phyloP scores from a whole-genome alignment of 83 land plant species.

The Picea abies region DNA sequence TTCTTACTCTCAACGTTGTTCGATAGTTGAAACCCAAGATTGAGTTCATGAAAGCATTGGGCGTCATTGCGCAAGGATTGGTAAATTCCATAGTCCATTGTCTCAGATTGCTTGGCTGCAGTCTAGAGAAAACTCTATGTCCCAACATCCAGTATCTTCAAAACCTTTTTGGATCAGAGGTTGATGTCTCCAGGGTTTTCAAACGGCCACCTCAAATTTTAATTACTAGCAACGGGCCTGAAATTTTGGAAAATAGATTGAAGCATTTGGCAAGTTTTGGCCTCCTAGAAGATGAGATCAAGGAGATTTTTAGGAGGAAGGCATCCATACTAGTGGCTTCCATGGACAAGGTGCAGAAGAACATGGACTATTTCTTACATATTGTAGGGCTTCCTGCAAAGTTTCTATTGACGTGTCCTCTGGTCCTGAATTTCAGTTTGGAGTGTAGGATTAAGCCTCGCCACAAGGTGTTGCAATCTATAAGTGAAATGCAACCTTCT shows the following conservation, averaged over 20 bases:
- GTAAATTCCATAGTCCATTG: no score
- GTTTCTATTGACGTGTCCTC: background rate
- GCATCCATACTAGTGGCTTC: background rate
- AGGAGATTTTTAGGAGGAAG: background rate
- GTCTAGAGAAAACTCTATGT: no score
- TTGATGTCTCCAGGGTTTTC: background rate
- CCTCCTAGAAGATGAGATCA: background rate
- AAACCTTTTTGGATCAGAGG: background rate
- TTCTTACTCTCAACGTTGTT: no score
- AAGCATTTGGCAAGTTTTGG: background rate
- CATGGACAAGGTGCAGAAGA: background rate
- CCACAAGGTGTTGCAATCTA: background rate
- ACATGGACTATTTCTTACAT: background rate
- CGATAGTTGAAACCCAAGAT: no score
- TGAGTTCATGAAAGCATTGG: no score
- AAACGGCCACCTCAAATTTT: background rate
- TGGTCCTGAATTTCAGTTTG: background rate
- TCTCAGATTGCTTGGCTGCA: no score
- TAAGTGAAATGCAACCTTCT: background rate
- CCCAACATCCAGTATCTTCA: no score
- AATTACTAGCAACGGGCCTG: background rate
- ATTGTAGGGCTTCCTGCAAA: background rate
- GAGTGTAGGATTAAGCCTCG: background rate
- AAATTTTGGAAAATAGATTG: background rate
- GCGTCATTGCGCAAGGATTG: no score